phyloP scores from a whole-genome alignment of 768 basidiomycete genomes.

The Lyophyllum shimeji region DNA sequence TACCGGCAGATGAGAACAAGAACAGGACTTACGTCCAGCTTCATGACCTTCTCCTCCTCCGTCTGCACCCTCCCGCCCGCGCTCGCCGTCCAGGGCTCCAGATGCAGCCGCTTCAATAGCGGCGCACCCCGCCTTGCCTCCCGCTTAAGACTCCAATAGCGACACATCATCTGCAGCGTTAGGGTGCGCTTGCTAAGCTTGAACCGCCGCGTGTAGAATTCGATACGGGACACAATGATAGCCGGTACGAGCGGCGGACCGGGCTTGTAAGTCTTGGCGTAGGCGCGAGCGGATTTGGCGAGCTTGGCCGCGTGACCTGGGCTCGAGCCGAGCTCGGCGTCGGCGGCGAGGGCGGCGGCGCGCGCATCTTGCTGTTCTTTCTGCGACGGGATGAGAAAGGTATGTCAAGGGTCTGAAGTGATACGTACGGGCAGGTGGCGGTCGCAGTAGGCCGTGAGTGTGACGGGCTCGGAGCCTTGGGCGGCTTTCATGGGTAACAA shows the following conservation, averaged over 20 bases:
- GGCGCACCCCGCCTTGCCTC: slow-evolving; percentile 94
- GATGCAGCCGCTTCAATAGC: slow-evolving; percentile 85
- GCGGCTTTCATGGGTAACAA: slow-evolving; percentile 86
- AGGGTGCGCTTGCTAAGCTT: slow-evolving; percentile 72
- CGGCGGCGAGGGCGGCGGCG: slow-evolving; percentile 50
- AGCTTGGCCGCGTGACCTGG: slow-evolving; percentile 39
- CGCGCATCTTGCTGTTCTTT: slow-evolving; percentile 69
- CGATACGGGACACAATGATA: slow-evolving; percentile 77
- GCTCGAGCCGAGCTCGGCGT: slow-evolving; percentile 42
- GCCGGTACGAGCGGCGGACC: slow-evolving; percentile 91
- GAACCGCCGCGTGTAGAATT: slow-evolving; percentile 71
- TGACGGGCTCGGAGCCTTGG: slow-evolving; percentile 70
- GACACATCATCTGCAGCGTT: slow-evolving; percentile 75
- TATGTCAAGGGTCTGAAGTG: background rate
- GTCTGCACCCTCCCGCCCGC: slow-evolving; percentile 62
- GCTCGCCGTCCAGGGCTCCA: slow-evolving; percentile 96
- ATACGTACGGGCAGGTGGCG: slow-evolving; percentile 82
- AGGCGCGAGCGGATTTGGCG: slow-evolving; percentile 84
- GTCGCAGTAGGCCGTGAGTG: slow-evolving; percentile 83
- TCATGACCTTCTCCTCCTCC: slow-evolving; percentile 80
- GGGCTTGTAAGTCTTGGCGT: slow-evolving; percentile 88
- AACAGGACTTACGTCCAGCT: slow-evolving; percentile 64
- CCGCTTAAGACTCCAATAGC: slow-evolving; percentile 97
- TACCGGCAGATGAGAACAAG: background rate
- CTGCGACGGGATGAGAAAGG: slow-evolving; percentile 31